These are phyloP conservation scores for Talaromyces sp. DNA, from an alignment of 2,329 filamentous ascomycete species.

Conservation along the genomic window DNA sequence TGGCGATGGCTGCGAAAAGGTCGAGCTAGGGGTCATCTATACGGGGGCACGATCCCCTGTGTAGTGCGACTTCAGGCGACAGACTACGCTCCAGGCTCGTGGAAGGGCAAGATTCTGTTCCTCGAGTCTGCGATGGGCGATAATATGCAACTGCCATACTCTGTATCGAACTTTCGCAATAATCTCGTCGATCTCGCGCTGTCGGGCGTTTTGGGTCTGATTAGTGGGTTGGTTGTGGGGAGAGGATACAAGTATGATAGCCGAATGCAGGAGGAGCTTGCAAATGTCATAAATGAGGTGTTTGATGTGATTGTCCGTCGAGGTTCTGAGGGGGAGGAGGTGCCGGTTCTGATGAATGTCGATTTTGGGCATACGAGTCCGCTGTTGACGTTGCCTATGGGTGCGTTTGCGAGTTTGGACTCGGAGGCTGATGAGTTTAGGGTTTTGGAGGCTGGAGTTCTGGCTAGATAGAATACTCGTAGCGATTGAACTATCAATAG, in stretches of 20 bases:
- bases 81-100: neutral
- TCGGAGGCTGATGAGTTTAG: constrained; percentile 33
- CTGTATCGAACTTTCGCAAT: neutral
- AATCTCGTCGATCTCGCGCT: constrained; percentile 36
- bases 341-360: constrained; percentile 37
- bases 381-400: constrained; percentile 36
- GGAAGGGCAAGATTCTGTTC: neutral
- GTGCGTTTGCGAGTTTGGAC: constrained; percentile 26
- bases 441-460: constrained; percentile 17
- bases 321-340: neutral
- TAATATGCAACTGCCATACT: constrained; percentile 10
- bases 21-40: constrained; percentile 29
- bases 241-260: constrained; percentile 38
- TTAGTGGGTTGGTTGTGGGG: constrained; percentile 38
- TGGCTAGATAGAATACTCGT: too few species aligned
- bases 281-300: constrained; percentile 12
- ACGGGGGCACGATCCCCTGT: constrained; percentile 29
- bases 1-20: constrained; percentile 12
- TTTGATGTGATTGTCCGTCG: constrained; percentile 21
- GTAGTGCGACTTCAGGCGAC: neutral
- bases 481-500: too few species aligned
- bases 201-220: constrained; percentile 38
- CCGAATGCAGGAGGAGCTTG: constrained; percentile 23
- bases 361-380: constrained; percentile 42
- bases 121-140: neutral